Conservation (phyloP, 106 monocot genomes). For the Acanthochlamys bracteata region DNA sequence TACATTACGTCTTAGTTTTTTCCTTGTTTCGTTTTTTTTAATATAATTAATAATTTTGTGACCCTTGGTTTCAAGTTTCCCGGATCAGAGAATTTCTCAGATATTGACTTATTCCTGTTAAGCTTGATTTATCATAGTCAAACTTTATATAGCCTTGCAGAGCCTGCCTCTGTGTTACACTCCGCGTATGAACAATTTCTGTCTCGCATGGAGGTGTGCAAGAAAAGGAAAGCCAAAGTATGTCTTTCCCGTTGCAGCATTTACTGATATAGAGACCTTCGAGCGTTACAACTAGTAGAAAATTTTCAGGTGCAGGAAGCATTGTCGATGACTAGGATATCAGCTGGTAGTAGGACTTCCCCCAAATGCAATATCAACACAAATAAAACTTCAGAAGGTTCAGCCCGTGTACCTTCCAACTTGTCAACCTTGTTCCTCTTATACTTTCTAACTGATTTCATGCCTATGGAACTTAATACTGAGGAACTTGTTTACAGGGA, state of each 20-base stretch:
- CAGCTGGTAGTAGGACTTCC: conserved; percentile 6
- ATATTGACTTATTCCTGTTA: neutral
- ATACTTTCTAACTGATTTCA: too few species aligned
- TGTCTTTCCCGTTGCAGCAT: neutral
- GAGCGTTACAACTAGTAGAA: neutral
- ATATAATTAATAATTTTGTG: too few species aligned
- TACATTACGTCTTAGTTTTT: too few species aligned
- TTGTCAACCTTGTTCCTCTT: too few species aligned
- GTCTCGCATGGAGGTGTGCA: conserved; percentile 41
- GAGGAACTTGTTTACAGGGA: neutral
- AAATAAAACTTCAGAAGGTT: too few species aligned
- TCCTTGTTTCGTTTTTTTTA: too few species aligned
- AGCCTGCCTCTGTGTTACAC: conserved; percentile 64
- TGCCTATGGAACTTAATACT: too few species aligned
- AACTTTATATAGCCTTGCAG: conserved; percentile 57
- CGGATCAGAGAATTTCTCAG: too few species aligned
- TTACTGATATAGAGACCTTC: too few species aligned
- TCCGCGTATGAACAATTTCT: conserved; percentile 78
- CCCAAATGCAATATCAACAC: too few species aligned
- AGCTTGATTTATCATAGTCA: neutral
- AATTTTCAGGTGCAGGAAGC: conserved; percentile 33
- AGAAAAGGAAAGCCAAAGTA: conserved; percentile 51
- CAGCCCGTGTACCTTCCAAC: too few species aligned
- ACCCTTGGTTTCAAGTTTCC: too few species aligned
- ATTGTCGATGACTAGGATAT: conserved; percentile 9